A percentile compares a stretch with the other conserved stretches of the same genome.
These are phyloP conservation scores for Elongisporangium prolatum DNA, from an alignment of 352 stramenopile genomes.

Conservation along the genomic window DNA sequence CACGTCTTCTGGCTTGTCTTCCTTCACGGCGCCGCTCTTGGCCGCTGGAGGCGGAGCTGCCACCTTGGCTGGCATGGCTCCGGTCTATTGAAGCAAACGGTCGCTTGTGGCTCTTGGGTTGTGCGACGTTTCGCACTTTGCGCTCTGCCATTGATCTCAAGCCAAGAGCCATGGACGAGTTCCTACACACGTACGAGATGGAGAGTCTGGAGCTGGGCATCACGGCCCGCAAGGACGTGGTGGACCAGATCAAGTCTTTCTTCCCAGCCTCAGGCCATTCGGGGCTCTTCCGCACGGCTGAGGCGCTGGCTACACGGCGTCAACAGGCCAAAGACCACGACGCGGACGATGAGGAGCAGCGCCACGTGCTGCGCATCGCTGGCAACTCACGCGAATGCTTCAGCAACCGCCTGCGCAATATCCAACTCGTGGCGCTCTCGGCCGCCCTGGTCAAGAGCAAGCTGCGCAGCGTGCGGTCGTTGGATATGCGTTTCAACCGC, in stretches of 20 bases:
- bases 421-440: constrained; percentile 52
- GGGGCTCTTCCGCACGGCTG: constrained; percentile 37
- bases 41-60: constrained; percentile 7
- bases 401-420: constrained; percentile 56
- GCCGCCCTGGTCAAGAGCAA: constrained; percentile 45
- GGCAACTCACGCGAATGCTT: constrained; percentile 59
- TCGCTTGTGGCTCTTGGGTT: neutral
- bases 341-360: constrained; percentile 2
- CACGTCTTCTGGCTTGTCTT: constrained; percentile 25
- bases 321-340: constrained; percentile 8
- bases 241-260: constrained; percentile 36
- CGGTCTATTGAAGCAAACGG: neutral
- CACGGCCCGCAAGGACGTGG: constrained; percentile 53
- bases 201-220: constrained; percentile 65
- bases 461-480: constrained; percentile 27
- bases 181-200: constrained; percentile 73
- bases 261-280: constrained; percentile 25
- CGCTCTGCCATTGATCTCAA: constrained; percentile 10
- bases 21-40: constrained; percentile 7
- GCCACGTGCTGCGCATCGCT: constrained; percentile 26
- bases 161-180: constrained; percentile 48
- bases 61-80: constrained; percentile 6
- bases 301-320: constrained; percentile 38
- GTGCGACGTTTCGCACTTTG: constrained; percentile 10
- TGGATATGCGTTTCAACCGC: constrained; percentile 56